Percentiles rank a stretch among this genome's conserved stretches.
phyloP scores from a whole-genome alignment of 2,329 filamentous ascomycete species.

The Penicillium griseofulvum region DNA sequence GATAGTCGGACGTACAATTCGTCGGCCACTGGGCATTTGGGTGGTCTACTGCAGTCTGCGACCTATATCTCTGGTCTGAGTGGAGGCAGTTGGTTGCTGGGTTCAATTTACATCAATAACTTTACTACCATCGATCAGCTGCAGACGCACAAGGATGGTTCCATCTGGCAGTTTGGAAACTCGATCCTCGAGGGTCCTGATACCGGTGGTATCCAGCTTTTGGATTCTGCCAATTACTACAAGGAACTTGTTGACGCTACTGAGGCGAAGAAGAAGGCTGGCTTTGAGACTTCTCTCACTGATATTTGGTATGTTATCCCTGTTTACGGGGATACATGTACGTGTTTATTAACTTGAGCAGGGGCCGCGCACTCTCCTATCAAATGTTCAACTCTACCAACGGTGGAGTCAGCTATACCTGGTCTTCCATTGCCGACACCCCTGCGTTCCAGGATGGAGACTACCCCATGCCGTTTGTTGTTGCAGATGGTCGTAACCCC shows the following conservation, averaged over 20 bases:
- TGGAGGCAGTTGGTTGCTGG: conserved; percentile 81
- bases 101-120: conserved; percentile 77
- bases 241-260: conserved; percentile 59
- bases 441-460: conserved; percentile 61
- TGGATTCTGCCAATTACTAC: conserved; percentile 61
- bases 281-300: conserved; percentile 70
- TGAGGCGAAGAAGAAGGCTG: conserved; percentile 59
- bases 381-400: conserved; percentile 75
- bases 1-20: conserved; percentile 68
- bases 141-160: conserved; percentile 24
- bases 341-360: conserved; percentile 10
- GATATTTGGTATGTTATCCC: conserved; percentile 67
- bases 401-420: conserved; percentile 76
- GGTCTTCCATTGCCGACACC: conserved; percentile 70
- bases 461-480: conserved; percentile 70
- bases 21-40: conserved; percentile 65
- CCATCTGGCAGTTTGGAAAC: conserved; percentile 32
- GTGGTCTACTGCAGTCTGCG: conserved; percentile 75
- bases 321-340: not conserved
- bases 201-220: conserved; percentile 37
- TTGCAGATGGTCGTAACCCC: conserved; percentile 66
- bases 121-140: conserved; percentile 63
- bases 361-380: conserved; percentile 76
- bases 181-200: conserved; percentile 50
- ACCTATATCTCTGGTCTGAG: conserved; percentile 82